Evolutionary conservation across 2,329 filamentous ascomycete species (phyloP).

Genomic region (Cladosporium halotolerans): DNA sequence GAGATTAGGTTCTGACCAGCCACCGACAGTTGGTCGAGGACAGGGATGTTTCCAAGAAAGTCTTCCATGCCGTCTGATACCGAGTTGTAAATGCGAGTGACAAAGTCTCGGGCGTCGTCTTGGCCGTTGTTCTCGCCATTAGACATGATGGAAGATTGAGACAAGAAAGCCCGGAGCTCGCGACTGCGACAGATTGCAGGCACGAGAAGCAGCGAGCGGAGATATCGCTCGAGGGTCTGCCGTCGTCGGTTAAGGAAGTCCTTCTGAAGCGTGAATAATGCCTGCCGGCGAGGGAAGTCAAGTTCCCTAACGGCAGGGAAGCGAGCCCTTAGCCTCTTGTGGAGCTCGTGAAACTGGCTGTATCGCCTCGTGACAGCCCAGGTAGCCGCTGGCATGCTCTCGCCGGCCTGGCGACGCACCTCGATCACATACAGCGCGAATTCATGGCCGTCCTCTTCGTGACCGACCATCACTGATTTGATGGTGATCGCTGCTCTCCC

Average conservation of each 20-base stretch:
- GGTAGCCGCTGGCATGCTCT: slow-evolving; percentile 92
- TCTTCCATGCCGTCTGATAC: slow-evolving; percentile 98
- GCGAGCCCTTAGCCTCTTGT: slow-evolving; percentile 76
- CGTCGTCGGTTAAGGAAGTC: slow-evolving; percentile 91
- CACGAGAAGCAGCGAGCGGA: slow-evolving; percentile 64
- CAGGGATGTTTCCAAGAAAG: slow-evolving; percentile 90
- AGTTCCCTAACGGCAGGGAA: slow-evolving; percentile 85
- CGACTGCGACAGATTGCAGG: slow-evolving; percentile 92
- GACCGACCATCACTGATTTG: slow-evolving; percentile 85
- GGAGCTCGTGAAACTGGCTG: slow-evolving; percentile 92
- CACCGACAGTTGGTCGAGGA: slow-evolving; percentile 86
- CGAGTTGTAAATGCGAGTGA: slow-evolving; percentile 90
- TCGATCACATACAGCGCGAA: slow-evolving; percentile 92
- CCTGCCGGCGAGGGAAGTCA: slow-evolving; percentile 83
- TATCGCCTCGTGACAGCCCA: slow-evolving; percentile 93
- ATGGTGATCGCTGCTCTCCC: slow-evolving; percentile 85
- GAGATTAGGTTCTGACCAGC: slow-evolving; percentile 88
- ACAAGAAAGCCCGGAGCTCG: slow-evolving; percentile 86
- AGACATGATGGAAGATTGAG: slow-evolving; percentile 66
- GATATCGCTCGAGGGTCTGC: slow-evolving; percentile 74
- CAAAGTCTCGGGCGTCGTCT: slow-evolving; percentile 68
- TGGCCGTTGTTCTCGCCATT: slow-evolving; percentile 51
- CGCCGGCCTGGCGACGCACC: slow-evolving; percentile 80
- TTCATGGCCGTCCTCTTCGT: slow-evolving; percentile 86
- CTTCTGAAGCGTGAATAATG: slow-evolving; percentile 93